Evolutionary conservation across 192 early-diverging fungal genomes (phyloP).

Genomic region (Coemansia sp.): DNA sequence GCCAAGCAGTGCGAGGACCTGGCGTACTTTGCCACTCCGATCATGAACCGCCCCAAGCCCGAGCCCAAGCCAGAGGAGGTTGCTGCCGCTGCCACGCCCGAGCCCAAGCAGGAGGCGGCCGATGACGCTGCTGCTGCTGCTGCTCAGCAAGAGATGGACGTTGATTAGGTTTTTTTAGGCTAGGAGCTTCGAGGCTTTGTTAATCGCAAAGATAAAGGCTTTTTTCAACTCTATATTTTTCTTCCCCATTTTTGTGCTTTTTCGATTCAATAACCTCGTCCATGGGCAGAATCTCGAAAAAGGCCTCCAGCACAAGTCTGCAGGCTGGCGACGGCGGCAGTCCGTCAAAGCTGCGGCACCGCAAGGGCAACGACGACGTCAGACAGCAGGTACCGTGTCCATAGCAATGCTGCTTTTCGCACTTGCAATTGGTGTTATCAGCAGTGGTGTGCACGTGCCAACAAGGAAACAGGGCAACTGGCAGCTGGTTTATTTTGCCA

Average conservation of each 20-base stretch:
- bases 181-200: not conserved
- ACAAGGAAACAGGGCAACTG: not conserved
- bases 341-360: slow-evolving; percentile 39
- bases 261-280: not conserved
- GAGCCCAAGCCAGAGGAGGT: slow-evolving; percentile 57
- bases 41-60: slow-evolving; percentile 91
- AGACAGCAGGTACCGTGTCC: not conserved
- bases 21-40: slow-evolving; percentile 67
- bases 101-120: too few relatives aligned
- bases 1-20: slow-evolving; percentile 69
- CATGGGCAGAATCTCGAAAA: slow-evolving; percentile 36
- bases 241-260: not conserved
- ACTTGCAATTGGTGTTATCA: not conserved
- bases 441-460: not conserved
- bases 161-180: slow-evolving; percentile 53
- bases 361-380: slow-evolving; percentile 27
- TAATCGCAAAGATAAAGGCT: not conserved
- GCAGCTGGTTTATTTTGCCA: not conserved
- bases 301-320: slow-evolving; percentile 24
- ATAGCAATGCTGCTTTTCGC: not conserved
- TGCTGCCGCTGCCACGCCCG: slow-evolving; percentile 12
- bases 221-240: not conserved
- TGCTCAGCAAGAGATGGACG: slow-evolving; percentile 64
- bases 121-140: slow-evolving; percentile 7
- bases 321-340: slow-evolving; percentile 15